Evolutionary conservation across 345 rosid genomes (phyloP).

Genomic region (Salix caprea): DNA sequence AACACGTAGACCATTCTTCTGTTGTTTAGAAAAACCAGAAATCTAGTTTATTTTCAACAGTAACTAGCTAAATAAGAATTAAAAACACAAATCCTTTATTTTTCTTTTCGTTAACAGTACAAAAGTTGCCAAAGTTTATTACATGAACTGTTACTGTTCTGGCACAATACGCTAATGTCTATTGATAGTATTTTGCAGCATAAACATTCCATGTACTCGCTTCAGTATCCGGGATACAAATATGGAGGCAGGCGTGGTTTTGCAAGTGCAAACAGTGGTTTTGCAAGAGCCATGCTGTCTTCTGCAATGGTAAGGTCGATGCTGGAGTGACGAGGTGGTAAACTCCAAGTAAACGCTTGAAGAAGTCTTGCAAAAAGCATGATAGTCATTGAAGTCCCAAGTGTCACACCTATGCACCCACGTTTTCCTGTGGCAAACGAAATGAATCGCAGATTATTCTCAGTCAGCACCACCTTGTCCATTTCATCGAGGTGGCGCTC

Average conservation of each 20-base stretch:
- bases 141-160: no score
- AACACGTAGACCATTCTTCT: no score
- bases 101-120: no score
- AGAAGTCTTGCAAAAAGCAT: conserved; percentile 19
- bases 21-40: no score
- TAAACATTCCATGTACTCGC: no score
- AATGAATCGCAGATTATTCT: conserved; percentile 31
- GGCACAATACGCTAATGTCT: no score
- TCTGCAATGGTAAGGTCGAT: not conserved
- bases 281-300: not conserved
- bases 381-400: conserved; percentile 18
- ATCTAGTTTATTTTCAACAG: no score
- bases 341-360: conserved; percentile 18
- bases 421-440: conserved; percentile 49
- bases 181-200: no score
- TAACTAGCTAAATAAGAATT: no score
- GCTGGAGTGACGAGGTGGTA: conserved; percentile 4
- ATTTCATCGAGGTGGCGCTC: conserved; percentile 38
- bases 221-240: not conserved
- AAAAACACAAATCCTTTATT: no score
- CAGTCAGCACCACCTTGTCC: conserved; percentile 22
- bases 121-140: no score
- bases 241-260: conserved; percentile 7
- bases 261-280: not conserved
- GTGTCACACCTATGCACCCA: conserved; percentile 22